Evolutionary conservation across 495 filamentous ascomycete genomes (phyloP).

Genomic region (Barbatosphaeria neglecta): DNA sequence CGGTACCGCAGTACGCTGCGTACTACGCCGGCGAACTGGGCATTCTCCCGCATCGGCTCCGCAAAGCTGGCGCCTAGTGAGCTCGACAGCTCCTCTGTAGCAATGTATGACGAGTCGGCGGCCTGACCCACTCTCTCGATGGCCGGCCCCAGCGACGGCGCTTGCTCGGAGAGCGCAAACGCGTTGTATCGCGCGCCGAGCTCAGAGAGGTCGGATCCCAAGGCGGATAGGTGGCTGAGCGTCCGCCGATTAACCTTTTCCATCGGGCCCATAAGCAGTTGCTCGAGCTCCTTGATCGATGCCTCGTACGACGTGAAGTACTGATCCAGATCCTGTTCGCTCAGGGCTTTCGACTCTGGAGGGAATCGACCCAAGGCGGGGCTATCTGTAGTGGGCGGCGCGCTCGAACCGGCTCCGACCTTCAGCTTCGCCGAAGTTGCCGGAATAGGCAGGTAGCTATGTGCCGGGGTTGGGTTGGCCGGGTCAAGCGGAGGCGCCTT

Average conservation of each 20-base stretch:
- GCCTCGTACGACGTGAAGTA: constrained; percentile 90
- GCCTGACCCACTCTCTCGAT: constrained; percentile 93
- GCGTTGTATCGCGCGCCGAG: constrained; percentile 89
- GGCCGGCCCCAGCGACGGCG: constrained; percentile 74
- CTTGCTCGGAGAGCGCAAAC: constrained; percentile 90
- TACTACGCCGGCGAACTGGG: constrained; percentile 92
- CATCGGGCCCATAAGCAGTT: constrained; percentile 77
- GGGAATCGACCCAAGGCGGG: constrained; percentile 64
- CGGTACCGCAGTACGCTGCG: constrained; percentile 77
- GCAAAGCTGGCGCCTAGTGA: constrained; percentile 81
- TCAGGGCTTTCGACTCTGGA: constrained; percentile 58
- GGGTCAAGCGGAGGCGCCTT: constrained; percentile 89
- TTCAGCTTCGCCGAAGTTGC: constrained; percentile 76
- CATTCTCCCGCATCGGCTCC: constrained; percentile 92
- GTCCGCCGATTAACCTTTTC: constrained; percentile 92
- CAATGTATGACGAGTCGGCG: constrained; percentile 90
- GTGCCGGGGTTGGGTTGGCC: constrained; percentile 79
- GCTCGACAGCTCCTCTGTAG: constrained; percentile 79
- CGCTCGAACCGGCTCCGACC: constrained; percentile 29
- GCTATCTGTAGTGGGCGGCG: constrained; percentile 24
- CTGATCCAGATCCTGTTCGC: constrained; percentile 83
- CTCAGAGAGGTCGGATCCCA: constrained; percentile 83
- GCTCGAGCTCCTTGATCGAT: constrained; percentile 76
- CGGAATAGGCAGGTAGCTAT: constrained; percentile 79
- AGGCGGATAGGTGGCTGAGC: constrained; percentile 64